These are phyloP conservation scores for Amniculicola lignicola DNA, from an alignment of 495 filamentous ascomycete genomes.

Conservation along the genomic window DNA sequence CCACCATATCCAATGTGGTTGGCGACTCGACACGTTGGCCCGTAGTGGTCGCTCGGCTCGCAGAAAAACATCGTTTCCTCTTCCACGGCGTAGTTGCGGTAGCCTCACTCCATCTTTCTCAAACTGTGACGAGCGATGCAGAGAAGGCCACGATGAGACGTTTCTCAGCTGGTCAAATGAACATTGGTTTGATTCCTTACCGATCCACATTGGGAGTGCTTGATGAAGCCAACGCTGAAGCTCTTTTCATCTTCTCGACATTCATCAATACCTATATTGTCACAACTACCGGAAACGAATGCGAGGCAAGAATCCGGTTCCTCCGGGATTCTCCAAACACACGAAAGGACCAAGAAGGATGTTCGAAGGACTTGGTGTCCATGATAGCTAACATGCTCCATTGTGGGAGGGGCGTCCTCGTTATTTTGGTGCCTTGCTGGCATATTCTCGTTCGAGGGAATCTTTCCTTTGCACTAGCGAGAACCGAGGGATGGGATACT, in stretches of 20 bases:
- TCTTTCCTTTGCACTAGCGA: neutral
- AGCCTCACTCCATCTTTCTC: conserved; percentile 24
- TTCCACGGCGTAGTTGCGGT: conserved; percentile 23
- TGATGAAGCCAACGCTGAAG: conserved; percentile 22
- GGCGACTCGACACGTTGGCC: conserved; percentile 17
- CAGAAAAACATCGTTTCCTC: conserved; percentile 11
- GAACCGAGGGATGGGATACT: conserved; percentile 18
- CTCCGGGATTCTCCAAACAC: too few relatives aligned
- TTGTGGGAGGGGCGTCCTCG: conserved; percentile 1
- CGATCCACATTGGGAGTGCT: conserved; percentile 6
- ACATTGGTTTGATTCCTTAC: conserved; percentile 16
- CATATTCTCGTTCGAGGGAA: neutral
- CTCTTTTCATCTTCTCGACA: conserved; percentile 19
- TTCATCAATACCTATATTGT: conserved; percentile 9
- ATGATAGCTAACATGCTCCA: neutral
- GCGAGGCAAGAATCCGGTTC: neutral
- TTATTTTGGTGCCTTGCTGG: conserved; percentile 18
- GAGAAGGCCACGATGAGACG: neutral
- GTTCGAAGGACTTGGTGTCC: neutral
- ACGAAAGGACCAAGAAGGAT: too few relatives aligned
- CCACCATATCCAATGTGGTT: too few relatives aligned
- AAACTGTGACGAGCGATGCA: neutral
- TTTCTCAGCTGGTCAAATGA: conserved; percentile 22
- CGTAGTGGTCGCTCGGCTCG: conserved; percentile 10
- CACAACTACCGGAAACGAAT: conserved; percentile 13